phyloP scores from a whole-genome alignment of 176 grass and related monocot genomes.

The Elymus sibiricus region DNA sequence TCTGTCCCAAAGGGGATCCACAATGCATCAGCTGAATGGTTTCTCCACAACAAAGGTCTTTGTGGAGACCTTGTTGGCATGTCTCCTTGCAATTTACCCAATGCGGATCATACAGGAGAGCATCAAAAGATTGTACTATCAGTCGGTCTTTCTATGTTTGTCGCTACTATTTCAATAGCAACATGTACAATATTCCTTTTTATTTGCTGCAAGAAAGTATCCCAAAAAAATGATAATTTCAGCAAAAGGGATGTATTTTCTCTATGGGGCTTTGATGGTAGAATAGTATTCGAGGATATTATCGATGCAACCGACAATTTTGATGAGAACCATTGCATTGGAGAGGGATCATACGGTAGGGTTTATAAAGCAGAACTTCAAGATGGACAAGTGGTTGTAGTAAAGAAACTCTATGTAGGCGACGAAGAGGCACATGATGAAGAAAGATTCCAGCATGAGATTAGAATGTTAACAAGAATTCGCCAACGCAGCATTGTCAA shows the following conservation, averaged over 20 bases:
- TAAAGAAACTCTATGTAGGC: background rate
- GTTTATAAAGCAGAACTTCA: conserved; percentile 4
- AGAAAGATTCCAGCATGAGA: background rate
- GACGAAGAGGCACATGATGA: background rate
- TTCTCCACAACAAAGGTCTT: too few relatives aligned
- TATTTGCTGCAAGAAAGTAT: background rate
- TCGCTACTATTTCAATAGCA: too few relatives aligned
- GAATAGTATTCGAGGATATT: conserved; percentile 18
- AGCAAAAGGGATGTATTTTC: background rate
- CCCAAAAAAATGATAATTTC: background rate
- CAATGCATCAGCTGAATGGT: too few relatives aligned
- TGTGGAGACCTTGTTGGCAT: too few relatives aligned
- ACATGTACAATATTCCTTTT: too few relatives aligned
- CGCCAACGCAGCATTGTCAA: conserved; percentile 15
- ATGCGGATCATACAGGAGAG: too few relatives aligned
- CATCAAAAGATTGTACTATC: too few relatives aligned
- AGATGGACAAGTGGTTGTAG: background rate
- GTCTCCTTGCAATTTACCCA: too few relatives aligned
- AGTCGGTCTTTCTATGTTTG: too few relatives aligned
- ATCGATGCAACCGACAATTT: conserved; percentile 18
- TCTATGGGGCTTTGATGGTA: conserved; percentile 25
- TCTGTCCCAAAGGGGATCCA: background rate
- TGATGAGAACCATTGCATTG: conserved; percentile 4
- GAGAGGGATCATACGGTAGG: background rate
- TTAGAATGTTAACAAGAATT: conserved; percentile 9